Conservation (phyloP, 2,329 filamentous ascomycete species). For the Byssothecium circinans region DNA sequence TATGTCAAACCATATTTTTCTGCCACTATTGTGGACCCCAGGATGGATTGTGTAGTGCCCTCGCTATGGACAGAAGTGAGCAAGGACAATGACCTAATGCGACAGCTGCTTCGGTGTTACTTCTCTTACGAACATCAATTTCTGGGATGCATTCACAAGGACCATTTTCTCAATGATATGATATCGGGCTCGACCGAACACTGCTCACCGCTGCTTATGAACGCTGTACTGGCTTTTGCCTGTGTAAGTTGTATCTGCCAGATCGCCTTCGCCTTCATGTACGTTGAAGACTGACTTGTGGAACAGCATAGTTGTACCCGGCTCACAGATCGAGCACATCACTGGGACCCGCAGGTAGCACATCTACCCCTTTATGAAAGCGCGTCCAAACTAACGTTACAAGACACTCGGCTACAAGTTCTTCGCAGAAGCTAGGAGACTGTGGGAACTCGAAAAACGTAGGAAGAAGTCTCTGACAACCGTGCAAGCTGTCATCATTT, state of each 20-base stretch:
- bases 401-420: constrained; percentile 18
- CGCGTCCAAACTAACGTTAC: no score
- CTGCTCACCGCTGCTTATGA: constrained; percentile 23
- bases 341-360: constrained; percentile 21
- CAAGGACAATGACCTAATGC: constrained; percentile 17
- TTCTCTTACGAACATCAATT: constrained; percentile 15
- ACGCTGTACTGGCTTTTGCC: constrained; percentile 22
- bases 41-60: constrained; percentile 12
- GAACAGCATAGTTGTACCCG: constrained; percentile 6
- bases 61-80: constrained; percentile 23
- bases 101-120: constrained; percentile 15
- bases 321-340: constrained; percentile 8
- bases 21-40: constrained; percentile 20
- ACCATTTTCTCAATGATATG: constrained; percentile 24
- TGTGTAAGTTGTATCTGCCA: no score
- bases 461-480: constrained; percentile 13
- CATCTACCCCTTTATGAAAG: no score
- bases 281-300: no score
- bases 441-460: constrained; percentile 20
- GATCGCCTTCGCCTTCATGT: no score
- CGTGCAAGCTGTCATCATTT: constrained; percentile 16
- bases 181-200: constrained; percentile 9
- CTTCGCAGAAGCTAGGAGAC: constrained; percentile 22
- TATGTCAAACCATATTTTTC: constrained; percentile 20
- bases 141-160: constrained; percentile 18